A percentile compares a stretch with the other conserved stretches of the same genome.
Conservation (phyloP, 1,139 yeast species). For the Debaryomycetaceae sp. region DNA sequence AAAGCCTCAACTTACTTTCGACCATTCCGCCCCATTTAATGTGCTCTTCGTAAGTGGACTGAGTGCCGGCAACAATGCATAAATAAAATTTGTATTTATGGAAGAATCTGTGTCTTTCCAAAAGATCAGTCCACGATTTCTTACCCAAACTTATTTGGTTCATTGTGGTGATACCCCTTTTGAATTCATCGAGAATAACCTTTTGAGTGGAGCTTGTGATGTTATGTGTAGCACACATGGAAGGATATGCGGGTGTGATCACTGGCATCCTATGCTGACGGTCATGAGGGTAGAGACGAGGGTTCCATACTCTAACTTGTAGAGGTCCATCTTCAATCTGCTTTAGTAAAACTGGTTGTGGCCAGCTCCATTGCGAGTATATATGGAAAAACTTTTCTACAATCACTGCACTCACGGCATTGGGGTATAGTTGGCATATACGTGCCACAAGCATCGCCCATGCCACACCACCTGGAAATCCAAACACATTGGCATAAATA, state of each 20-base stretch:
- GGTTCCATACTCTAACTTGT: conserved; percentile 97
- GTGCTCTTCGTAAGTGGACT: conserved; percentile 68
- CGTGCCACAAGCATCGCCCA: conserved; percentile 99
- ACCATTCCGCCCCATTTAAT: conserved; percentile 89
- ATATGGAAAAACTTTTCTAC: conserved; percentile 86
- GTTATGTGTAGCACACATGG: conserved; percentile 99
- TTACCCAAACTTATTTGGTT: conserved; percentile 64
- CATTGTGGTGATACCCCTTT: conserved; percentile 70
- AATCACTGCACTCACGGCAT: conserved; percentile 89
- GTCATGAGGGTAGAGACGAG: conserved; percentile 82
- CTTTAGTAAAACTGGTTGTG: conserved; percentile 91
- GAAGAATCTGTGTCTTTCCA: conserved; percentile 79
- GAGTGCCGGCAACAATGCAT: conserved; percentile 76
- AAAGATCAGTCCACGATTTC: conserved; percentile 70
- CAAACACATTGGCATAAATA: conserved; percentile 88
- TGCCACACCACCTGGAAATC: conserved; percentile 99
- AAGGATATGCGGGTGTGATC: conserved; percentile 98
- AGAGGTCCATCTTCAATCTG: conserved; percentile 96
- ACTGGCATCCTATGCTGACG: conserved; percentile 95
- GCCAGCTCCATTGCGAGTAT: conserved; percentile 94
- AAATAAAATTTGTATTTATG: conserved; percentile 79
- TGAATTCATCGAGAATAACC: conserved; percentile 70
- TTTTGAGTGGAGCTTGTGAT: conserved; percentile 84
- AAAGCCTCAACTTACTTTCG: conserved; percentile 76
- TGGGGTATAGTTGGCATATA: conserved; percentile 93